These are phyloP conservation scores for Fusarium udum DNA, from an alignment of 2,329 filamentous ascomycete genomes.

Conservation along the genomic window DNA sequence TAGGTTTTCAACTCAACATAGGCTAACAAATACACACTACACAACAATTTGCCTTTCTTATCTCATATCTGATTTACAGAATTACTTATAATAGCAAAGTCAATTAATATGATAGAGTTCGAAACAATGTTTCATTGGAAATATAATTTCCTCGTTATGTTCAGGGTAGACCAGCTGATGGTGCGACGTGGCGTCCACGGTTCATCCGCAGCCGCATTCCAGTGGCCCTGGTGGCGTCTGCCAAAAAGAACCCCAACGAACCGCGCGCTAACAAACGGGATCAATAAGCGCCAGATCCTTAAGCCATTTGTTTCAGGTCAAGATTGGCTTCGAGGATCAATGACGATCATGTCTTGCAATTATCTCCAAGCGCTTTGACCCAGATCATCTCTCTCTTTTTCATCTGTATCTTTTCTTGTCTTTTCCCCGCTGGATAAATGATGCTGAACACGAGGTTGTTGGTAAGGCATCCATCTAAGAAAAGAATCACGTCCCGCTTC, in stretches of 20 bases:
- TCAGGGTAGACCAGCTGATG: conserved; percentile 3
- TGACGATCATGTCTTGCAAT: conserved; percentile 5
- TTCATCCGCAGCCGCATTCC: background rate
- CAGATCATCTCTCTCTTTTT: too few relatives aligned
- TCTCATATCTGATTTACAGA: too few relatives aligned
- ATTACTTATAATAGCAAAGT: too few relatives aligned
- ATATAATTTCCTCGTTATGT: background rate
- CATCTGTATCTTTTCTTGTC: rapidly evolving
- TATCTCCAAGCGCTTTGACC: background rate
- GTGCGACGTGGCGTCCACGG: background rate
- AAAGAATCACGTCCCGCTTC: conserved; percentile 19
- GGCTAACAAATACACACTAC: background rate
- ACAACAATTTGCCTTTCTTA: rapidly evolving
- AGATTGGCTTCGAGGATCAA: background rate
- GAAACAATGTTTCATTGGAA: background rate
- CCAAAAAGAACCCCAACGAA: background rate
- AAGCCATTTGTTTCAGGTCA: conserved; percentile 20
- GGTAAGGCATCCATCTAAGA: conserved; percentile 1
- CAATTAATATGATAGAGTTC: background rate
- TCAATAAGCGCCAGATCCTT: conserved; percentile 8
- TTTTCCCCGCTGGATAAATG: background rate
- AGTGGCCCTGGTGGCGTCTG: background rate
- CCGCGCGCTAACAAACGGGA: conserved; percentile 21
- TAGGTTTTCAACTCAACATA: too few relatives aligned
- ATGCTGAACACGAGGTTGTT: conserved; percentile 5